phyloP scores from a whole-genome alignment of 208 protist genomes.

The Trypanosoma theileri region DNA sequence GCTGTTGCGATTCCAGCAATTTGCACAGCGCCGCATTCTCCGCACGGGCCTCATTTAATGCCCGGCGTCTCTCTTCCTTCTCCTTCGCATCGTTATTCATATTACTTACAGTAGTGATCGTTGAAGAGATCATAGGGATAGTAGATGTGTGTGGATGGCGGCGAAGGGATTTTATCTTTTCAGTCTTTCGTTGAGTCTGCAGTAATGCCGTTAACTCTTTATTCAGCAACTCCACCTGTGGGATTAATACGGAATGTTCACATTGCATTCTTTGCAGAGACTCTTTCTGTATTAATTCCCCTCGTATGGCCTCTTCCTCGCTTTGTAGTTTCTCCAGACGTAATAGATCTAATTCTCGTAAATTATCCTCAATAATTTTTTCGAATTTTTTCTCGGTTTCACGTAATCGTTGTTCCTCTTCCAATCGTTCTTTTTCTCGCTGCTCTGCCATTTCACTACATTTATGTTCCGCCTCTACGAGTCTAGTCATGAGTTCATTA shows the following conservation, averaged over 20 bases:
- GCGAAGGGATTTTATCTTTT: no score
- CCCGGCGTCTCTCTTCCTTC: neutral
- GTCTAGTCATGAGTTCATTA: slow-evolving; percentile 1
- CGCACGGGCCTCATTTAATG: neutral
- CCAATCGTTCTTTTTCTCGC: neutral
- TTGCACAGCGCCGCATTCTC: slow-evolving; percentile 3
- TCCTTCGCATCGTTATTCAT: no score
- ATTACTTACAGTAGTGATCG: no score
- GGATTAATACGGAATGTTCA: no score
- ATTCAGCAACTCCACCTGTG: no score
- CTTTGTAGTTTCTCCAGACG: neutral
- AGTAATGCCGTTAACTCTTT: neutral
- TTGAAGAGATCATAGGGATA: no score
- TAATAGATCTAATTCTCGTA: slow-evolving; percentile 1
- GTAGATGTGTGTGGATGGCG: no score
- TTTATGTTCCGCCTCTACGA: slow-evolving; percentile 3
- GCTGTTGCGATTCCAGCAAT: neutral
- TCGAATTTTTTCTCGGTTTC: neutral
- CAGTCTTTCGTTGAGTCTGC: neutral
- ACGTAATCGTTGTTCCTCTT: neutral
- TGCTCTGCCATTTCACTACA: neutral
- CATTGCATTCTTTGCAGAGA: neutral
- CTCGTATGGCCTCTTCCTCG: neutral
- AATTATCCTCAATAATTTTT: neutral
- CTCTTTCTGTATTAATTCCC: neutral